Evolutionary conservation across 75 land plant species (phyloP), one percentile per base, ranked within the genome.

Genomic region (Sequoia sempervirens): DNA sequence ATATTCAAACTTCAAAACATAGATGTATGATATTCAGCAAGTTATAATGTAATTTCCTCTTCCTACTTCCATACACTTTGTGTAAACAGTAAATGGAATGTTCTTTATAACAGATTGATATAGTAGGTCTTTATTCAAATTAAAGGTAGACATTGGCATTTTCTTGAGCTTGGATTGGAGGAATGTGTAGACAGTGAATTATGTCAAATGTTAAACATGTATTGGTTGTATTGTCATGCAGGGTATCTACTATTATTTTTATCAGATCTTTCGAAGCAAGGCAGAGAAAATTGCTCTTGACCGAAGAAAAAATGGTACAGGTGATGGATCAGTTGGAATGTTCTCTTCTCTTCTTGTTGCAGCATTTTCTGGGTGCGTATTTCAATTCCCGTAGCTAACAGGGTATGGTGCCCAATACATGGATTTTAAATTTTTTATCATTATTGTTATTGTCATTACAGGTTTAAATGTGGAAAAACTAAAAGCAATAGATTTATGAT

Each of bases 211-310:
- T 43, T 30, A n/a, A 45, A 41, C 80, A 18, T 78, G 8, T 78
- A 78, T 78, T 78, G 52, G 37, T 18, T 36, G 66, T 81, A n/a
- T 7, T 52, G 56, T 52, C 46, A 45, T 91, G 83, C 94, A 97
- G 99, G 98, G 99, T 83, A 96, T 97, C 80, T 97, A 97, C 82
- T 97, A 97, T 86, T 97, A 97, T 90, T 94, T 97, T 88, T 97
- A 97, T 88, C 98, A 97, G 89, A 85, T 94, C 84, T 94, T 97
- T 84, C 90, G 94, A 87, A 93, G 88, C 87, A 92, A 90, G 75
- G 98, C 95, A 64, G 98, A 97, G 85, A 89, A 85, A 56, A 76
- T 81, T 84, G 94, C 98, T 52, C 87, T 89, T 69, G 87, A 83
- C 79, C 90, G 88, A 1, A 90, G 70, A 87, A 94, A 86, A 85